These are phyloP conservation scores for Colletotrichum sublineola DNA, from an alignment of 2,329 filamentous ascomycete species.

Conservation along the genomic window DNA sequence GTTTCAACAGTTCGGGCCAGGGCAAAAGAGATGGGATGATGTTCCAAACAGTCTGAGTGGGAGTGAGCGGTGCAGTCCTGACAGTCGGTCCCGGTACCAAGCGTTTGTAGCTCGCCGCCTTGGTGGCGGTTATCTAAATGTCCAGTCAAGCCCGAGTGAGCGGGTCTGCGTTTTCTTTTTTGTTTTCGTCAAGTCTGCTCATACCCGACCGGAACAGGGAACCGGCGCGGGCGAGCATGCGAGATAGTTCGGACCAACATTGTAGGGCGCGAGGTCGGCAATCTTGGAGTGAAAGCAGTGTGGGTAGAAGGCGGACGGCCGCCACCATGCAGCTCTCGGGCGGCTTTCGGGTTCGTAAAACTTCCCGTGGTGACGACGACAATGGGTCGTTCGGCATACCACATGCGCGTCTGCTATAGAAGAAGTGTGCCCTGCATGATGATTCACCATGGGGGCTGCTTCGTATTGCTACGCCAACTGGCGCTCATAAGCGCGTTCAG, in stretches of 20 bases:
- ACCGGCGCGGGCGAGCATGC: slow-evolving; percentile 17
- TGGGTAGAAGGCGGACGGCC: not conserved
- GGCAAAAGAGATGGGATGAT: slow-evolving; percentile 25
- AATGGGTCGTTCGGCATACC: slow-evolving; percentile 30
- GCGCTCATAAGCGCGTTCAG: slow-evolving; percentile 1
- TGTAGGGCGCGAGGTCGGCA: slow-evolving; percentile 28
- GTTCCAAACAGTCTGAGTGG: slow-evolving; percentile 33
- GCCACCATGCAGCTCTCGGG: slow-evolving; percentile 39
- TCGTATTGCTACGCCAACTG: not conserved
- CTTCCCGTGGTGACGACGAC: slow-evolving; percentile 7
- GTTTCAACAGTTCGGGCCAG: slow-evolving; percentile 33
- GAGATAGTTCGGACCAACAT: slow-evolving; percentile 26
- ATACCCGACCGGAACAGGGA: slow-evolving; percentile 8
- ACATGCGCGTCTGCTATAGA: slow-evolving; percentile 1
- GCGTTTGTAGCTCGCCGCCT: slow-evolving; percentile 14
- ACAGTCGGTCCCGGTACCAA: slow-evolving; percentile 33
- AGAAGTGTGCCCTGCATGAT: slow-evolving; percentile 3
- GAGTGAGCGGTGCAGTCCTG: slow-evolving; percentile 29
- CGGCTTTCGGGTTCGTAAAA: slow-evolving; percentile 29
- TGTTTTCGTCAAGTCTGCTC: not conserved
- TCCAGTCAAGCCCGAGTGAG: slow-evolving; percentile 20
- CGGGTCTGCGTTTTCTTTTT: slow-evolving; percentile 1
- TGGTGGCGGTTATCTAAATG: slow-evolving; percentile 16
- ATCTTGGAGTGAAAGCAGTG: not conserved
- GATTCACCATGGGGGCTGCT: slow-evolving; percentile 1